Evolutionary conservation across 148 eudicot genomes (phyloP).

Genomic region (Salicornia ramosissima): DNA sequence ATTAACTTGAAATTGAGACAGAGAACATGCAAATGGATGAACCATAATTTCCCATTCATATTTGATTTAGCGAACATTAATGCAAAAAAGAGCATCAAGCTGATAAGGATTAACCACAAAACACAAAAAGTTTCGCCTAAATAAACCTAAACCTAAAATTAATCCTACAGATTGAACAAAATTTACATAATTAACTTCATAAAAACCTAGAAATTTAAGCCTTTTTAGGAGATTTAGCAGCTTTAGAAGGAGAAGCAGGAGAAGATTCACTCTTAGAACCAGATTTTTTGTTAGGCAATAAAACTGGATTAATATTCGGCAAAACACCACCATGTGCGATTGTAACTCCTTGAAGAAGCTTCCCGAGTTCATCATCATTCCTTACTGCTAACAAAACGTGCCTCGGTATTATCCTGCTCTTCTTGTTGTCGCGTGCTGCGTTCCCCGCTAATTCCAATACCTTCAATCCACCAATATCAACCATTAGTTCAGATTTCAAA

Average conservation of each 20-base stretch:
- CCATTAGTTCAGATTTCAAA: background rate
- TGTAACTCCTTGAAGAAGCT: conserved; percentile 39
- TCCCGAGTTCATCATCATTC: conserved; percentile 40
- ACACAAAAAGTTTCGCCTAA: no score
- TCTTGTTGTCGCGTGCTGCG: conserved; percentile 45
- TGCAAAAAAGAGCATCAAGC: no score
- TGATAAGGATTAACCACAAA: no score
- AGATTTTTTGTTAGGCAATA: conserved; percentile 32
- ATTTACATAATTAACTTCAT: background rate
- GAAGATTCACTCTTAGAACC: conserved; percentile 7
- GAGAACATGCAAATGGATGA: background rate
- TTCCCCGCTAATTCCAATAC: conserved; percentile 43
- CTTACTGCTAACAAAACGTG: conserved; percentile 33
- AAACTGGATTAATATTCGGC: conserved; percentile 32
- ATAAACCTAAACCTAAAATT: background rate
- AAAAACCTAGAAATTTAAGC: background rate
- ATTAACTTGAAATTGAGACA: no score
- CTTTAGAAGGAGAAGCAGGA: background rate
- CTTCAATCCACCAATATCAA: conserved; percentile 13
- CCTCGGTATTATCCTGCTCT: conserved; percentile 39
- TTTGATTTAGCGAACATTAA: background rate
- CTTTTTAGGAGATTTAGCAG: conserved; percentile 16
- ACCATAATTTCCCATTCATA: background rate
- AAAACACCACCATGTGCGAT: conserved; percentile 37
- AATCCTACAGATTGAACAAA: background rate